A percentile compares a stretch with the other conserved stretches of the same genome.
Evolutionary conservation across 768 basidiomycete species (phyloP).

Genomic region (Mycena olivaceomarginata): DNA sequence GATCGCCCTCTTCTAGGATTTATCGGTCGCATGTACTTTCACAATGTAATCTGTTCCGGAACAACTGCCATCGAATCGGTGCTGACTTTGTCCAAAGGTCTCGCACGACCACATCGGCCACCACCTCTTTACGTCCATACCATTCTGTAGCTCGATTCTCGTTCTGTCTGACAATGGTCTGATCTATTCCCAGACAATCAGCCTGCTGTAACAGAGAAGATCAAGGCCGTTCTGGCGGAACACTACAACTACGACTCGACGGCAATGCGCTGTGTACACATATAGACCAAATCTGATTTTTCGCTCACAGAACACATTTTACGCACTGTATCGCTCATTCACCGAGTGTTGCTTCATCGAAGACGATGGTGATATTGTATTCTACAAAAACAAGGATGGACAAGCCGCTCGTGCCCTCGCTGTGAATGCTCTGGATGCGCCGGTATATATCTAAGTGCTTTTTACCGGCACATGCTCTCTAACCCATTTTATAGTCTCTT

Average conservation of each 20-base stretch:
- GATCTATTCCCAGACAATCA: conserved; percentile 64
- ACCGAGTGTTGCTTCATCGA: conserved; percentile 77
- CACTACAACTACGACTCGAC: conserved; percentile 78
- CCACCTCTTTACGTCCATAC: conserved; percentile 75
- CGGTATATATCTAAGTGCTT: conserved; percentile 6
- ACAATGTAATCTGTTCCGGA: conserved; percentile 66
- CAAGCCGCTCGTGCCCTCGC: conserved; percentile 50
- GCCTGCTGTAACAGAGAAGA: conserved; percentile 65
- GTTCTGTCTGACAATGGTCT: not conserved
- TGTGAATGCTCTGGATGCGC: conserved; percentile 17
- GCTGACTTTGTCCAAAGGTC: not conserved
- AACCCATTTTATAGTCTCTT: conserved; percentile 82
- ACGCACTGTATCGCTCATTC: conserved; percentile 75
- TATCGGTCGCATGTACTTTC: not conserved
- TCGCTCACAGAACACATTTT: conserved; percentile 47
- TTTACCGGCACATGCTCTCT: conserved; percentile 70
- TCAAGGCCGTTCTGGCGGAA: conserved; percentile 69
- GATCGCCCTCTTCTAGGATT: conserved; percentile 70
- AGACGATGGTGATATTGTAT: conserved; percentile 71
- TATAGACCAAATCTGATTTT: not conserved
- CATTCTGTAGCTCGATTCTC: conserved; percentile 68
- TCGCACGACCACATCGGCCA: conserved; percentile 69
- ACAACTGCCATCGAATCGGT: not conserved
- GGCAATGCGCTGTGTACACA: conserved; percentile 50
- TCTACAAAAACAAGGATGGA: conserved; percentile 73